phyloP scores from a whole-genome alignment of 1,284 basidiomycete genomes.

The Marasmius fiardii region DNA sequence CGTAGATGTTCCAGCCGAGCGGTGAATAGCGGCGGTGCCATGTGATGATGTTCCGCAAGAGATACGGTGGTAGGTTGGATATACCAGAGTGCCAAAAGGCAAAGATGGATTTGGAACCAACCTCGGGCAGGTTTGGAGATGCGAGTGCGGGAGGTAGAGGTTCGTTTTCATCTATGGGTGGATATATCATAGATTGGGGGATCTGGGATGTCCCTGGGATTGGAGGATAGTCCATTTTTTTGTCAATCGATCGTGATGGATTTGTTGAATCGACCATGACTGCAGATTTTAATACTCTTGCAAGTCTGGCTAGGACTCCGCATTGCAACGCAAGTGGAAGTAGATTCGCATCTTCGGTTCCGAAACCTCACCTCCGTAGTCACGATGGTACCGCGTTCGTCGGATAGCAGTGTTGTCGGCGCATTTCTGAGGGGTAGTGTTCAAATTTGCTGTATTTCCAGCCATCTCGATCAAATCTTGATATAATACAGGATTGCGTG shows the following conservation, averaged over 20 bases:
- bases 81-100: background rate
- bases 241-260: no score
- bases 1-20: background rate
- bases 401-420: no score
- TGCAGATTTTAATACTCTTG: no score
- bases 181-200: background rate
- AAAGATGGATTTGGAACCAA: background rate
- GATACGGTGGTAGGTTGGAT: background rate
- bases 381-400: no score
- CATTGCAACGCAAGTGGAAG: no score
- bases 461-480: no score
- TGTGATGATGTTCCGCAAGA: background rate
- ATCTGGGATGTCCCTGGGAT: background rate
- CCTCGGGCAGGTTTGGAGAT: background rate
- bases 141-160: background rate
- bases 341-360: no score
- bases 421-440: slow-evolving; percentile 72
- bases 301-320: no score
- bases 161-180: background rate
- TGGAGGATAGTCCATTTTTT: background rate
- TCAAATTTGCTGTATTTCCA: no score
- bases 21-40: background rate
- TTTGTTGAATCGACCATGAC: no score
- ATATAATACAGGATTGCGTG: no score
- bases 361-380: no score